A percentile compares a stretch with the other conserved stretches of the same genome.
Evolutionary conservation across 2,329 filamentous ascomycete species (phyloP).

Genomic region (Aspergillus ibericus): DNA sequence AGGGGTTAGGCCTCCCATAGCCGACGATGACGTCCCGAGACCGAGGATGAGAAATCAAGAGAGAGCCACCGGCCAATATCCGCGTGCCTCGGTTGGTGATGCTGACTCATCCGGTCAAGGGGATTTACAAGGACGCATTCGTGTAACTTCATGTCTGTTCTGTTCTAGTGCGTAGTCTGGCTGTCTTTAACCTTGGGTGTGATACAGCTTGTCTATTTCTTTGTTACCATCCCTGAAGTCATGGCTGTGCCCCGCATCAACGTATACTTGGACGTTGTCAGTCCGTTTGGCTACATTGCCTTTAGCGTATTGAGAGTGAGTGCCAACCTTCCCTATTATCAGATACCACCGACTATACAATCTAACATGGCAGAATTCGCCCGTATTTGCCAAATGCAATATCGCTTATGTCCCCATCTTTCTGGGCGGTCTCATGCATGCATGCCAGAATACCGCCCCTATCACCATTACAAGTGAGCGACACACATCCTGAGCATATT

Average conservation of each 20-base stretch:
- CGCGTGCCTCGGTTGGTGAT: slow-evolving; percentile 8
- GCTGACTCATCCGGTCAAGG: slow-evolving; percentile 5
- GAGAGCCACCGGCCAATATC: not conserved
- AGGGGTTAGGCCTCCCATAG: no score
- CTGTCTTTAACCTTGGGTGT: not conserved
- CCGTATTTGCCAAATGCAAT: slow-evolving; percentile 56
- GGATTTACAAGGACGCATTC: not conserved
- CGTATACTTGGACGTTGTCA: slow-evolving; percentile 60
- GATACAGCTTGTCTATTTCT: not conserved
- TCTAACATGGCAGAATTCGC: slow-evolving; percentile 49
- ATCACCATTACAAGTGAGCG: slow-evolving; percentile 56
- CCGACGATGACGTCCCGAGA: not conserved
- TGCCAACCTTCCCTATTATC: not conserved
- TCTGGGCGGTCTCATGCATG: slow-evolving; percentile 60
- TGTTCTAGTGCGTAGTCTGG: not conserved
- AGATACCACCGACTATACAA: not conserved
- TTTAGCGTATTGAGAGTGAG: slow-evolving; percentile 57
- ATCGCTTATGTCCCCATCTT: slow-evolving; percentile 61
- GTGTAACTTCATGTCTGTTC: not conserved
- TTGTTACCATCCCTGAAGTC: not conserved
- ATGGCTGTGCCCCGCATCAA: slow-evolving; percentile 55
- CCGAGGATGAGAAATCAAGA: slow-evolving; percentile 6
- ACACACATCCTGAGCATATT: not conserved
- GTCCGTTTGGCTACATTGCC: slow-evolving; percentile 61
- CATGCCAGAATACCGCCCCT: slow-evolving; percentile 55